Base-by-base conservation (phyloP, 768 basidiomycete genomes). In the Leccinum pellstonianum region DNA sequence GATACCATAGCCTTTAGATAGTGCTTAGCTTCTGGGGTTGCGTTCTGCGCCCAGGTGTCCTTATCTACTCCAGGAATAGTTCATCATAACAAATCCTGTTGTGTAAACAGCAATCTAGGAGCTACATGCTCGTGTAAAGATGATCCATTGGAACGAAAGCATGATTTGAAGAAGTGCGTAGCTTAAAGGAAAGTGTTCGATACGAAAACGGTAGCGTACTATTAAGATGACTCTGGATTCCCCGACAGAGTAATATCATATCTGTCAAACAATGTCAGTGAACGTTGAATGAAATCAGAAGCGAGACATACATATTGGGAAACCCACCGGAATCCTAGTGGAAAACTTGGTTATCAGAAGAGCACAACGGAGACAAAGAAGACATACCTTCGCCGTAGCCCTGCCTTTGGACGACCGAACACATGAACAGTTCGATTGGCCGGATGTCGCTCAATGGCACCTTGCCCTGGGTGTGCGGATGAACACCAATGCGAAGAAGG, bases 381-480 rank as follows among this genome's bases (percentile, higher is more conserved):
- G 41, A 60, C 78, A 52, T 58, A 86, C 95, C 96, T 79, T 98
- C 96, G 61, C 95, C 96, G 74, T 99, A 98, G 53, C 96, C 96
- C 76, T 97, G 95, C 75, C 96, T 84, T 83, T 96, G 94, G 57
- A 99, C 97, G 58, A 99, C 97, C 14, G 97, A 98, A 81, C 95
- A 98, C 97, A 99, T 99, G 86, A 98, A 99, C 67, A 98, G 84
- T 73, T 99, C 97, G 75, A 99, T 98, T 17, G 97, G 97, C 61
- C 97, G 86, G 66, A 98, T 98, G 75, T 98, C 96, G 67, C 81
- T 91, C 71, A 99, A 85, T 61, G 95, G 96, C 41, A 97, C 92
- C 76, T 98, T 98, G 73, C 97, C 97, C 95, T 97, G 66, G 43
- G 25, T 9, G 19, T 29, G 27, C 33, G 52, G 15, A 43, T 71